Evolutionary conservation across 2,329 filamentous ascomycete genomes (phyloP).

Genomic region (Colletotrichum magnum): DNA sequence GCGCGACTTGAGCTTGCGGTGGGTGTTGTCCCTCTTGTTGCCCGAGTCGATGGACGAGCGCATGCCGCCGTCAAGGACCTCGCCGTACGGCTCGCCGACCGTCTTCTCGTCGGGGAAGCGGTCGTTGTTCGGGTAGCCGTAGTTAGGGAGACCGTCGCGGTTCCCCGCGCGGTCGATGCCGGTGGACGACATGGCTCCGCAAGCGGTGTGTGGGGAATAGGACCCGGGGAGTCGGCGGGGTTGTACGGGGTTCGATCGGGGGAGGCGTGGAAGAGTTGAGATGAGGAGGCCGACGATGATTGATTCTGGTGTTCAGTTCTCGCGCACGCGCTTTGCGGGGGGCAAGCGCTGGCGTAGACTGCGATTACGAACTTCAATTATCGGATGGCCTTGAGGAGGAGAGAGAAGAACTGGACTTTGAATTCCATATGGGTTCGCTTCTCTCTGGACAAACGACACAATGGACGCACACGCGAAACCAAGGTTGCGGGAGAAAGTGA

Average conservation of each 20-base stretch:
- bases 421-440: conserved; percentile 45
- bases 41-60: conserved; percentile 34
- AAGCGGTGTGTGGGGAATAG: conserved; percentile 10
- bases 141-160: conserved; percentile 24
- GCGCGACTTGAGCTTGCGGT: conserved; percentile 67
- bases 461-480: neutral
- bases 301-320: neutral
- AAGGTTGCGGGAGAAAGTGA: neutral
- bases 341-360: conserved; percentile 14
- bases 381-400: conserved; percentile 46
- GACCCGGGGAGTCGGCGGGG: conserved; percentile 5
- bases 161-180: conserved; percentile 42
- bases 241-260: neutral
- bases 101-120: conserved; percentile 32
- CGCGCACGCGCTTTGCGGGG: too few relatives aligned
- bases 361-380: conserved; percentile 32
- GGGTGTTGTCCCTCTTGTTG: conserved; percentile 57
- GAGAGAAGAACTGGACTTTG: conserved; percentile 45
- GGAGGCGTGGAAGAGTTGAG: neutral
- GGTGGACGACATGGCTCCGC: conserved; percentile 42
- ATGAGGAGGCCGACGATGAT: neutral
- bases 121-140: conserved; percentile 14
- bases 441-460: neutral
- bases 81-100: conserved; percentile 29
- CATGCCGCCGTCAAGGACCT: conserved; percentile 25